These are phyloP conservation scores for Cercospora sojina DNA, from an alignment of 2,329 filamentous ascomycete genomes.

Conservation along the genomic window DNA sequence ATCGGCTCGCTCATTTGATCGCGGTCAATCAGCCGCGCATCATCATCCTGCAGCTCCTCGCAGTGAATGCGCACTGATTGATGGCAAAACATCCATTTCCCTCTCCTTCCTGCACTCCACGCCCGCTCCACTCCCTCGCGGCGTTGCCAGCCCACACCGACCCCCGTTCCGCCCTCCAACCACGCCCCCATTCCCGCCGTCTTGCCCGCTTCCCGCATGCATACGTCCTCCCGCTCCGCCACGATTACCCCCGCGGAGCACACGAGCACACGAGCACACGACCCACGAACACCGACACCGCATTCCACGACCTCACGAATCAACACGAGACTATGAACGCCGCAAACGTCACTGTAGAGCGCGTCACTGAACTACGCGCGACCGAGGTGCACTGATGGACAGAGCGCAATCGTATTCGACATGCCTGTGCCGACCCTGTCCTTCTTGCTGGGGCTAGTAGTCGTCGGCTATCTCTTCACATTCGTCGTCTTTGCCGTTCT, in stretches of 20 bases:
- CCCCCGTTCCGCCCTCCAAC: background rate
- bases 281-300: background rate
- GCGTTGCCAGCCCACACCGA: background rate
- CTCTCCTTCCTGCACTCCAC: background rate
- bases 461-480: conserved; percentile 84
- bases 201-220: background rate
- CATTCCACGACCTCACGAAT: background rate
- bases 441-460: conserved; percentile 80
- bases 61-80: background rate
- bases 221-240: background rate
- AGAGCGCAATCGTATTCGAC: conserved; percentile 15
- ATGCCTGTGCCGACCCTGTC: conserved; percentile 54
- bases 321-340: background rate
- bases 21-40: background rate
- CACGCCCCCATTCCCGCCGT: background rate
- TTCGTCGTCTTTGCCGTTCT: conserved; percentile 93
- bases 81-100: background rate
- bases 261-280: background rate
- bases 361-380: background rate
- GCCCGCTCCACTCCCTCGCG: background rate
- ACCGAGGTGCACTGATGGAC: background rate
- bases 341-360: background rate
- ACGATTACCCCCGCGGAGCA: background rate
- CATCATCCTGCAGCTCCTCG: conserved; percentile 2
- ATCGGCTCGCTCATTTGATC: background rate